Conservation (phyloP, 225 moss, liverwort and hornwort species). For the Polytrichum commune region DNA sequence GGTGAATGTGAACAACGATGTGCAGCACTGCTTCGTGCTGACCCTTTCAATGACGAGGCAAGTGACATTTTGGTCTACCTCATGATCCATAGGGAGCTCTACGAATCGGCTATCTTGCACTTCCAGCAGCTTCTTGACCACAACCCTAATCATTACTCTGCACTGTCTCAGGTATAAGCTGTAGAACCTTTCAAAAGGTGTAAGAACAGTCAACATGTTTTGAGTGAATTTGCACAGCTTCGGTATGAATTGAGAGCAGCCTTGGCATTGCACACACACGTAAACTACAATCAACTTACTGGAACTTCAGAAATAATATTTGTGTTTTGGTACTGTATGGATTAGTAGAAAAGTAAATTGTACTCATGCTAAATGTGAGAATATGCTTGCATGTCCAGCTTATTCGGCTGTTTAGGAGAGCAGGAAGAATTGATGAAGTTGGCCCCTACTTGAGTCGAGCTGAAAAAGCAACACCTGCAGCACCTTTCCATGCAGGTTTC, state of each 20-base stretch:
- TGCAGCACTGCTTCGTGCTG: conserved; percentile 41
- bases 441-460: conserved; percentile 44
- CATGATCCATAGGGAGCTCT: conserved; percentile 75
- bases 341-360: too few relatives aligned
- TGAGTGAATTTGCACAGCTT: too few relatives aligned
- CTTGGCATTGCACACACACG: too few relatives aligned
- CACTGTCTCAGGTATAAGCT: conserved; percentile 58
- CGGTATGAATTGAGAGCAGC: too few relatives aligned
- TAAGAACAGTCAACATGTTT: too few relatives aligned
- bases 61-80: conserved; percentile 67
- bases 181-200: too few relatives aligned
- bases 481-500: conserved; percentile 59
- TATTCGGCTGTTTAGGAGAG: conserved; percentile 51
- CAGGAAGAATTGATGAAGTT: conserved; percentile 71
- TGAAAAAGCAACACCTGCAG: conserved; percentile 37
- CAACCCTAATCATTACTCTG: conserved; percentile 70
- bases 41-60: conserved; percentile 73
- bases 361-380: too few relatives aligned
- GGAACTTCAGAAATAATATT: too few relatives aligned
- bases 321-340: too few relatives aligned
- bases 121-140: conserved; percentile 79
- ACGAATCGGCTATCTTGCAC: conserved; percentile 77
- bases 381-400: conserved; percentile 39
- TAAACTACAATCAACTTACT: too few relatives aligned
- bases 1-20: conserved; percentile 83